These are phyloP conservation scores for Mycena leptocephala DNA, from an alignment of 768 basidiomycete species.

Conservation along the genomic window DNA sequence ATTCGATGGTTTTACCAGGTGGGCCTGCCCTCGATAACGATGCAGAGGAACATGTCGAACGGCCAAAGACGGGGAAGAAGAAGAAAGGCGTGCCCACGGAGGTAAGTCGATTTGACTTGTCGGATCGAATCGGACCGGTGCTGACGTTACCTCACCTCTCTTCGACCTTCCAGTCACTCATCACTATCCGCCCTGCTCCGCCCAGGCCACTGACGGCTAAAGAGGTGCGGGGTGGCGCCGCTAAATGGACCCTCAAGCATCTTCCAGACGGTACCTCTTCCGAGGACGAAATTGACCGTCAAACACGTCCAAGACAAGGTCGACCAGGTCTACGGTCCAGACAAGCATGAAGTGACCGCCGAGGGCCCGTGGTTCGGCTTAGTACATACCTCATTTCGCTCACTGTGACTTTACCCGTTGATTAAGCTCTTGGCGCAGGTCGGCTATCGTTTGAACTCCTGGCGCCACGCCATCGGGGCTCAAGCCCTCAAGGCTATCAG, in stretches of 20 bases:
- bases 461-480: no score
- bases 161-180: background rate
- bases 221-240: background rate
- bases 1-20: background rate
- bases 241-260: background rate
- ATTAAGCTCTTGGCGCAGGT: no score
- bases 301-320: background rate
- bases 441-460: no score
- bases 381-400: no score
- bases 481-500: no score
- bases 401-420: no score
- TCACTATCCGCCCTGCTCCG: background rate
- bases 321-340: background rate
- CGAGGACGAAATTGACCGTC: background rate
- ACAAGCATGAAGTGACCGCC: no score
- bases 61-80: background rate
- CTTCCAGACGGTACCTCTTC: background rate
- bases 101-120: background rate
- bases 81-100: background rate
- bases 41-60: background rate
- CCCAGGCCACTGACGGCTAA: background rate
- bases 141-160: constrained; percentile 4
- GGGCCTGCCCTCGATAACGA: constrained; percentile 18
- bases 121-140: background rate
- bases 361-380: no score